These are phyloP conservation scores for Seminavis robusta DNA, from an alignment of 108 stramenopile species.

Conservation along the genomic window DNA sequence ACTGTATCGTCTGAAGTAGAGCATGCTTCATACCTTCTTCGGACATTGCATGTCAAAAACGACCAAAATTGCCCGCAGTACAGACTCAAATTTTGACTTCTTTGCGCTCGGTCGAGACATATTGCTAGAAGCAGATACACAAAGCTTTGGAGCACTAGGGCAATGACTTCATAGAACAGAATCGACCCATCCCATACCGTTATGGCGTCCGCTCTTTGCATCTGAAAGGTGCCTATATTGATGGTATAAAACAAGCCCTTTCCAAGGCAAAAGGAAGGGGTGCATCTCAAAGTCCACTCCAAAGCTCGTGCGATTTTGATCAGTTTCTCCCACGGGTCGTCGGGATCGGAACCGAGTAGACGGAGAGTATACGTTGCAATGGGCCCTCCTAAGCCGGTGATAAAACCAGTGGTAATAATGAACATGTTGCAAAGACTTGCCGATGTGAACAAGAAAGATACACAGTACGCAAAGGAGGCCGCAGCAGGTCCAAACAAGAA, in stretches of 20 bases:
- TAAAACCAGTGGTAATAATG: conserved; percentile 88
- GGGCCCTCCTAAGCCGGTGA: conserved; percentile 81
- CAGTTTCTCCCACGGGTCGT: conserved; percentile 38
- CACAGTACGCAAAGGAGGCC: conserved; percentile 90
- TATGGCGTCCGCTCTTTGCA: conserved; percentile 34
- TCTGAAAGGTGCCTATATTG: conserved; percentile 43
- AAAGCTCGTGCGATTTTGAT: conserved; percentile 39
- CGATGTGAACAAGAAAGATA: conserved; percentile 83
- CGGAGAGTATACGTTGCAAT: conserved; percentile 51
- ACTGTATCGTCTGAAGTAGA: neutral
- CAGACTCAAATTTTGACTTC: conserved; percentile 21
- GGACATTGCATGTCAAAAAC: neutral
- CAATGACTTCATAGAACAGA: conserved; percentile 53
- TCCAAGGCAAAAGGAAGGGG: conserved; percentile 51
- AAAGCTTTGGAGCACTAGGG: conserved; percentile 60
- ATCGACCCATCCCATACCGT: conserved; percentile 47
- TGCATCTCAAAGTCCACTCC: conserved; percentile 64
- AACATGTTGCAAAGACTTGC: conserved; percentile 83
- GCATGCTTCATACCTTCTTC: neutral
- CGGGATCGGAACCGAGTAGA: conserved; percentile 41
- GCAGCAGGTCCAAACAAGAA: conserved; percentile 91
- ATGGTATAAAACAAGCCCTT: conserved; percentile 18
- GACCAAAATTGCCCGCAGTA: too few species aligned
- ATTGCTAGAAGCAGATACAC: conserved; percentile 77
- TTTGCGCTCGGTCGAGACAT: conserved; percentile 65